Base-by-base conservation (phyloP, 768 basidiomycete genomes). In the Lactarius tabidus region DNA sequence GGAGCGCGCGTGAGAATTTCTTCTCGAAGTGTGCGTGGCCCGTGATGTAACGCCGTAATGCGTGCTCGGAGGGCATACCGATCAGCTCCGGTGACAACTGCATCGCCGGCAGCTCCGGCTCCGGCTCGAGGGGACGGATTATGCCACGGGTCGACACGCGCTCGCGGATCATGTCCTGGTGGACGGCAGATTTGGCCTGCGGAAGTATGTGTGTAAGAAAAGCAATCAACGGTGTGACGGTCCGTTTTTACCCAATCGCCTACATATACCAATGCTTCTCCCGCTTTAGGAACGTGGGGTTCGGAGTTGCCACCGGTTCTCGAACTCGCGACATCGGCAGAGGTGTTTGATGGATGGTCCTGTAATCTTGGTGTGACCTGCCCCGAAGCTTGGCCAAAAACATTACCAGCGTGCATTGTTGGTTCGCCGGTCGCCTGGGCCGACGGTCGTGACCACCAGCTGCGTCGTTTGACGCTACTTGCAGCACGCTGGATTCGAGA, bases 81-180 rank as follows among this genome's bases (percentile, higher is more conserved):
- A 98, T 79, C 53, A 84, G 77, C 45, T 89, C 85, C 1, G 77
- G 72, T 0, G 90, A 84, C 18, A 95, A 75, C 36, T 79, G 79
- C 63, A 95, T 79, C 5, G 87, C 91, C 17, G 78, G 76, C 0
- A 98, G 78, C 57, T 90, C 85, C 17, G 74, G 71, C 69, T 87
- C 84, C 0, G 87, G 78, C 69, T 98, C 95, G 41, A 99, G 77
- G 0, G 90, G 81, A 20, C 95, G 85, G 23, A 94, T 79, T 20
- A 87, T 74, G 8, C 97, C 97, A 12, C 81, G 82, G 1, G 87
- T 90, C 1, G 90, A 88, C 31, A 98, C 86, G 23, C 97, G 84
- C 75, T 98, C 96, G 39, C 96, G 85, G 61, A 98, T 91, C 87
- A 98, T 97, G 58, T 82, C 82, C 63, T 70, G 57, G 74, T 74